Base-by-base conservation (phyloP, 768 basidiomycete species). In the Omphalotus guepiniiformis region DNA sequence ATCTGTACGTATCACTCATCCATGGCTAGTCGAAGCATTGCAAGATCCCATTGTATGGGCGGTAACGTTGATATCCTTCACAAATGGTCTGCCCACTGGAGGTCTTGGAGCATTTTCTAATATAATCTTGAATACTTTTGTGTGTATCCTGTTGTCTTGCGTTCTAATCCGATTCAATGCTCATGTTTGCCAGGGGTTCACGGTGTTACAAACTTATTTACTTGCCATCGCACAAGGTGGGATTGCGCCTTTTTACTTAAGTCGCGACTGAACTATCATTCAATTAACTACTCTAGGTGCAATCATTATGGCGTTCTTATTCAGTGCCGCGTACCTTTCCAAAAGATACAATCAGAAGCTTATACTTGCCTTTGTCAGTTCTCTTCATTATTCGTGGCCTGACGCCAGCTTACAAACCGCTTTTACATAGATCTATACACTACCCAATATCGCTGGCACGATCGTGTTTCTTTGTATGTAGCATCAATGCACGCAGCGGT, bases 21-120 rank as follows among this genome's bases (percentile, higher is more conserved):
- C 15, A 47, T 22, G 18, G 11, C 34, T 58, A 70, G 64, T 59
- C 47, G 77, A 79, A 55, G 77, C 71, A 1, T 48, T 74, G 45
- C 60, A 54, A 25, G 78, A 79, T 50, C 67, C 69, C 1, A 70
- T 66, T 13, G 72, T 76, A 6, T 75, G 75, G 73, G 60, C 67
- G 6, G 63, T 76, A 42, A 63, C 69, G 6, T 41, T 77, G 19
- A 66, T 75, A n/a, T 73, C 74, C 2, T 71, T 75, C 50, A 69
- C 73, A 12, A 73, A 75, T 53, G 73, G 70, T 6, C 58, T 77
- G 35, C 72, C 73, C 21, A 72, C 73, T 9, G 71, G 72, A 40
- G 75, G 75, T 1, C 55, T 78, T 26, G 72, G 74, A 12, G 73
- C 74, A 2, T 79, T 75, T 58, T 70, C 71, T n/a, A 77, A 78